Percentiles rank a stretch among this genome's conserved stretches.
These are phyloP conservation scores for Colletotrichum navitas DNA, from an alignment of 2,329 filamentous ascomycete species.

Conservation along the genomic window DNA sequence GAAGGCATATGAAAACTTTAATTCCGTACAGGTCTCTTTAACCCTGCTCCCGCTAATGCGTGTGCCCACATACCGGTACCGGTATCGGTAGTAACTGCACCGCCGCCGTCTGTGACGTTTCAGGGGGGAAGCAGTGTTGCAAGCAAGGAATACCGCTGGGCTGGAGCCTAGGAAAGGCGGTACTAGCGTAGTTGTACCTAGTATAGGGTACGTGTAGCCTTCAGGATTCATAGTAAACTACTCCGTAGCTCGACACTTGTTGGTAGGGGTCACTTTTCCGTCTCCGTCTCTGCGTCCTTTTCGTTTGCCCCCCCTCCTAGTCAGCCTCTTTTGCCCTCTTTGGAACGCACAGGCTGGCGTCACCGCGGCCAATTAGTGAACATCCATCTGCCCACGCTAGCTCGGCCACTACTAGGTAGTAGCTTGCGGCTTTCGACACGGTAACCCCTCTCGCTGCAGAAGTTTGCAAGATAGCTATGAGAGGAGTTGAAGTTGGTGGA, in stretches of 20 bases:
- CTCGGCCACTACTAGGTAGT: neutral
- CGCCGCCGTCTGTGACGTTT: constrained; percentile 32
- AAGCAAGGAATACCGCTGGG: constrained; percentile 18
- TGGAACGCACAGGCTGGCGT: constrained; percentile 23
- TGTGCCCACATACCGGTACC: constrained; percentile 16
- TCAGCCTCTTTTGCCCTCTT: neutral
- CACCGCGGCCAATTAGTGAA: neutral
- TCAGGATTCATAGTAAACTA: neutral
- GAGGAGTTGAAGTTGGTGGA: neutral
- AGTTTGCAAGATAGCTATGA: neutral
- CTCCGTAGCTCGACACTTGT: too few relatives aligned
- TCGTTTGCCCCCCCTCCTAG: too few relatives aligned
- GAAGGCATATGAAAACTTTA: constrained; percentile 23
- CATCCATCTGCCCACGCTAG: constrained; percentile 5
- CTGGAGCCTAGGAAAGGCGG: constrained; percentile 17
- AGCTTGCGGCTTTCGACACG: constrained; percentile 18
- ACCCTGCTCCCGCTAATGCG: constrained; percentile 13
- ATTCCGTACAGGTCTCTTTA: constrained; percentile 32
- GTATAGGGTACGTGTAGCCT: neutral
- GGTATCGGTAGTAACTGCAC: constrained; percentile 10
- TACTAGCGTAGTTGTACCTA: neutral
- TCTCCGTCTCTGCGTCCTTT: neutral
- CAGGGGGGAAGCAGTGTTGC: constrained; percentile 35
- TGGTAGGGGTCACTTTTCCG: too few relatives aligned
- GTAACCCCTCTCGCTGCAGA: neutral